These are phyloP conservation scores for Bipolaris oryzae DNA, from an alignment of 2,329 filamentous ascomycete genomes.

Conservation along the genomic window DNA sequence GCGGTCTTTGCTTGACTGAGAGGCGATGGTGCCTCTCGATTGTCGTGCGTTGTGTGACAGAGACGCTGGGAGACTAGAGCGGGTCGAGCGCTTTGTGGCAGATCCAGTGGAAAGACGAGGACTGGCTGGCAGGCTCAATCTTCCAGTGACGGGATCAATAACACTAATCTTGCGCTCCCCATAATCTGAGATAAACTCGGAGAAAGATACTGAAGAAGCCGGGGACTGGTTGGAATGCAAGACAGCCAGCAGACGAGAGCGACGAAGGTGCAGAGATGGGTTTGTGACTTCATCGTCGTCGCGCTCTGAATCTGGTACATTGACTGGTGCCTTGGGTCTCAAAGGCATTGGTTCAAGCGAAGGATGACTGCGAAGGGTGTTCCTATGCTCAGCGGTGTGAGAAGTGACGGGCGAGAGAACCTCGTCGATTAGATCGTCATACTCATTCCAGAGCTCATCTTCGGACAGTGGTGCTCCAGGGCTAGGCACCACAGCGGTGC, in stretches of 20 bases:
- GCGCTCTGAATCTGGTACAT: constrained; percentile 40
- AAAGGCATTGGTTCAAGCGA: constrained; percentile 41
- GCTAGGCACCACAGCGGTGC: constrained; percentile 68
- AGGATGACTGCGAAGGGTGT: constrained; percentile 26
- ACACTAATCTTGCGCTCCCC: constrained; percentile 50
- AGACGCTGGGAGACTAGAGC: constrained; percentile 44
- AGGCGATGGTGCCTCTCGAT: constrained; percentile 39
- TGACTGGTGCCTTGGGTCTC: constrained; percentile 28
- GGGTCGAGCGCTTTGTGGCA: constrained; percentile 37
- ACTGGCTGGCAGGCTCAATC: constrained; percentile 45
- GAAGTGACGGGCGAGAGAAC: constrained; percentile 57
- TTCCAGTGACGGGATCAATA: constrained; percentile 47
- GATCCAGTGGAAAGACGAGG: constrained; percentile 40
- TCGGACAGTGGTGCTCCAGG: constrained; percentile 69
- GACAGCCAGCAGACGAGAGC: constrained; percentile 59
- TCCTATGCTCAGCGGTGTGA: constrained; percentile 12
- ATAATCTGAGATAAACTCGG: constrained; percentile 61
- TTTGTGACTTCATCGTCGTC: constrained; percentile 29
- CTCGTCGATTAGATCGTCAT: constrained; percentile 84
- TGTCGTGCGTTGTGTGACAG: constrained; percentile 39
- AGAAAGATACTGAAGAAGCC: constrained; percentile 60
- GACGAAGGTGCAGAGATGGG: constrained; percentile 53
- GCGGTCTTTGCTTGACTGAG: constrained; percentile 43
- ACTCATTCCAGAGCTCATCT: constrained; percentile 94
- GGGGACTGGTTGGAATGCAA: constrained; percentile 57